phyloP scores from a whole-genome alignment of 495 filamentous ascomycete species.

The Cetradonia linearis region DNA sequence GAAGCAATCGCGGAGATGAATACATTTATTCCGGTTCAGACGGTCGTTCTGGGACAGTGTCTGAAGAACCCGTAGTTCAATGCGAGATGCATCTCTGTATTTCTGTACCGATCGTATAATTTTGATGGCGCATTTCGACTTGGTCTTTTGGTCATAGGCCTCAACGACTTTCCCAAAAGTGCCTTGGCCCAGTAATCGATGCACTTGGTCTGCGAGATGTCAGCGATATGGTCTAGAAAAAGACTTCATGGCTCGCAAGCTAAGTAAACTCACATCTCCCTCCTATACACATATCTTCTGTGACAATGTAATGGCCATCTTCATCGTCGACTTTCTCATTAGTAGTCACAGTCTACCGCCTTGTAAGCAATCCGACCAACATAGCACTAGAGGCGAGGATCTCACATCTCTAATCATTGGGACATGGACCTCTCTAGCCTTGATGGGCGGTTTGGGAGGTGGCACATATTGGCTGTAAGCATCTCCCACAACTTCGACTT shows the following conservation, averaged over 20 bases:
- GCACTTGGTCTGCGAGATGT: conserved; percentile 60
- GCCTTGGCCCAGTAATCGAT: conserved; percentile 82
- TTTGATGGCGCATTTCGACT: conserved; percentile 82
- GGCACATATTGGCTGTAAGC: conserved; percentile 71
- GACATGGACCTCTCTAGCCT: conserved; percentile 83
- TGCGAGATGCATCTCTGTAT: conserved; percentile 92
- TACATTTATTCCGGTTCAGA: conserved; percentile 90
- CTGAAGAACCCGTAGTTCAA: conserved; percentile 84
- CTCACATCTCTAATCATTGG: conserved; percentile 75
- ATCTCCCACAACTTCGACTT: conserved; percentile 56
- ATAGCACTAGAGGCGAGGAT: conserved; percentile 19
- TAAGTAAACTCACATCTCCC: conserved; percentile 61
- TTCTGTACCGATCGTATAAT: conserved; percentile 98
- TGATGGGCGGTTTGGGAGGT: conserved; percentile 78
- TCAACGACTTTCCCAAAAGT: conserved; percentile 98
- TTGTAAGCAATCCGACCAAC: conserved; percentile 21
- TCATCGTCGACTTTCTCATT: conserved; percentile 76
- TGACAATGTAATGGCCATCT: conserved; percentile 91
- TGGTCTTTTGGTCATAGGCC: conserved; percentile 65
- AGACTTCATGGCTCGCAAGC: background rate
- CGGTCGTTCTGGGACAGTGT: conserved; percentile 85
- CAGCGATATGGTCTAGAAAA: conserved; percentile 26
- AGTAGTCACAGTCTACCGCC: conserved; percentile 33
- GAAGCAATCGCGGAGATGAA: conserved; percentile 94
- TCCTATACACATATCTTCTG: conserved; percentile 70